These are phyloP conservation scores for Xylariaceae sp. DNA, from an alignment of 2,329 filamentous ascomycete species.

Conservation along the genomic window DNA sequence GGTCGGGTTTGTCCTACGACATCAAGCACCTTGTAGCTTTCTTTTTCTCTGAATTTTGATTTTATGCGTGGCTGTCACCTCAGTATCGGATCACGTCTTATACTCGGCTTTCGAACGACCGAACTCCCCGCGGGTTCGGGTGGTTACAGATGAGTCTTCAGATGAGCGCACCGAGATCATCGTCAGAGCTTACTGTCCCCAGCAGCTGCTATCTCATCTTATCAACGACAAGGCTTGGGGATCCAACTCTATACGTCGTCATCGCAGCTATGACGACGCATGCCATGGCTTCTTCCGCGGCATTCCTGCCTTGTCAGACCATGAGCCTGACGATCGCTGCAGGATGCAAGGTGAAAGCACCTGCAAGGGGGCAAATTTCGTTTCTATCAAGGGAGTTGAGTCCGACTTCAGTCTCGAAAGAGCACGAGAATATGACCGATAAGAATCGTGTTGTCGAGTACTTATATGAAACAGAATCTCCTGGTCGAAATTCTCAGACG, in stretches of 20 bases:
- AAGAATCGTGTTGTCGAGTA: too few species aligned
- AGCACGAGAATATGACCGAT: too few species aligned
- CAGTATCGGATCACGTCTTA: too few species aligned
- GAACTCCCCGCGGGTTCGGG: neutral
- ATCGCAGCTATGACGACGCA: slow-evolving; percentile 11
- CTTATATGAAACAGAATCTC: too few species aligned
- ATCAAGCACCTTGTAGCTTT: too few species aligned
- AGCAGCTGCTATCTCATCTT: slow-evolving; percentile 11
- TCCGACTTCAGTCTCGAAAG: too few species aligned
- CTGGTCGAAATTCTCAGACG: too few species aligned
- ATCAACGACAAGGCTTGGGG: slow-evolving; percentile 10
- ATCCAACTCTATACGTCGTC: slow-evolving; percentile 11
- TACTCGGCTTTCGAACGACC: neutral
- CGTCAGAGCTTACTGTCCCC: slow-evolving; percentile 9
- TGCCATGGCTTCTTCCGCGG: slow-evolving; percentile 1
- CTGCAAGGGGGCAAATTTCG: too few species aligned
- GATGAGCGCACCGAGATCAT: slow-evolving; percentile 4
- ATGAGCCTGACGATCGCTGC: slow-evolving; percentile 10
- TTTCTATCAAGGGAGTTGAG: too few species aligned
- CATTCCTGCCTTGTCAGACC: slow-evolving; percentile 12
- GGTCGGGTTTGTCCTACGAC: too few species aligned
- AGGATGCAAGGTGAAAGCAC: neutral
- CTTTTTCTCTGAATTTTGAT: too few species aligned
- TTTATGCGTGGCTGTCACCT: too few species aligned
- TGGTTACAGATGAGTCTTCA: neutral